A percentile compares a stretch with the other conserved stretches of the same genome.
These are phyloP conservation scores for Nicotiana tabacum DNA, from an alignment of 257 asterid genomes.

Conservation along the genomic window DNA sequence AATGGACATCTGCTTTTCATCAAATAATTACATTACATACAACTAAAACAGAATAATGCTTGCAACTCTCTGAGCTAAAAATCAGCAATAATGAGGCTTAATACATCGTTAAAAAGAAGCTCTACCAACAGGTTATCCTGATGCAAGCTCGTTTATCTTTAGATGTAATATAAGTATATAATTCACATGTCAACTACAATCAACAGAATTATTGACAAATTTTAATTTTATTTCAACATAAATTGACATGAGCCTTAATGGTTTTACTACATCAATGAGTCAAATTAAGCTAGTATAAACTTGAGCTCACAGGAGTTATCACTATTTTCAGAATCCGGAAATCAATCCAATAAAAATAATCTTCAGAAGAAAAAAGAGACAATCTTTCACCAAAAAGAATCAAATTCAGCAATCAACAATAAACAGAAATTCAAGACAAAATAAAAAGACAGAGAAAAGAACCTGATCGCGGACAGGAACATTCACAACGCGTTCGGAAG, in stretches of 20 bases:
- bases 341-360: not conserved
- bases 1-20: not conserved
- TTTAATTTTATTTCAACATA: not conserved
- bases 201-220: not conserved
- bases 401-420: not conserved
- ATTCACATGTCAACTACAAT: not conserved
- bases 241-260: not conserved
- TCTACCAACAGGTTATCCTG: not conserved
- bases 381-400: not conserved
- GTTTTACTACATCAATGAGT: not conserved
- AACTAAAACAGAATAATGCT: not conserved
- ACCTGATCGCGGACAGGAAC: constrained; percentile 80
- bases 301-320: not conserved
- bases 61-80: not conserved
- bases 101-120: not conserved
- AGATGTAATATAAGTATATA: not conserved
- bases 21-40: not conserved
- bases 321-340: not conserved
- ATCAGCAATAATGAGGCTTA: not conserved
- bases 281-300: not conserved
- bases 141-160: not conserved
- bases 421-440: not conserved
- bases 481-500: constrained; percentile 44
- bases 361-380: not conserved
- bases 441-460: not conserved